Evolutionary conservation across 2,329 filamentous ascomycete genomes (phyloP).

Genomic region (Parafenestella ontariensis): DNA sequence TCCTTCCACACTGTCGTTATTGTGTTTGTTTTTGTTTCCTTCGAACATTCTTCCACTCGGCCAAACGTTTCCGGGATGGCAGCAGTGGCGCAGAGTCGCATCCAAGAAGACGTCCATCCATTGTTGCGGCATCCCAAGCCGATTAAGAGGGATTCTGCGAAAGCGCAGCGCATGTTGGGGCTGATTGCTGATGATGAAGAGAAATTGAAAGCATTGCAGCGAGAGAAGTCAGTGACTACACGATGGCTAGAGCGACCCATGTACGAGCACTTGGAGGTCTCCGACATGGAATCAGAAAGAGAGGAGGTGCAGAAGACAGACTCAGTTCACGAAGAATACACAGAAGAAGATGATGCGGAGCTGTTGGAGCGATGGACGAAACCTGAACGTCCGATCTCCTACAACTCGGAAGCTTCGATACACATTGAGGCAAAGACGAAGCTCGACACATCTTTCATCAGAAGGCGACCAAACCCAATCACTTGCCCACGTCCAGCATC

Average conservation of each 20-base stretch:
- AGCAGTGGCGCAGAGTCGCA: constrained; percentile 28
- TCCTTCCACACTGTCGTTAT: constrained; percentile 10
- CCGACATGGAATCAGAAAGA: constrained; percentile 22
- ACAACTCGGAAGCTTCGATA: constrained; percentile 22
- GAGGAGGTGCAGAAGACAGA: background rate
- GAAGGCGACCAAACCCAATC: constrained; percentile 20
- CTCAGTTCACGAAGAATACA: background rate
- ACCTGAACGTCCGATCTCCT: constrained; percentile 24
- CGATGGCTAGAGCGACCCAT: constrained; percentile 37
- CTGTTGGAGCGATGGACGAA: constrained; percentile 26
- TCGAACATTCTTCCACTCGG: constrained; percentile 7
- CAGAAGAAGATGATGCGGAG: constrained; percentile 14
- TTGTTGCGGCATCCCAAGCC: constrained; percentile 33
- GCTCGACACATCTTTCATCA: constrained; percentile 23
- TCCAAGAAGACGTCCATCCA: constrained; percentile 30
- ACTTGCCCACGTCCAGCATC: constrained; percentile 24
- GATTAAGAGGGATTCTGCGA: constrained; percentile 35
- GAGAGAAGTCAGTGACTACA: constrained; percentile 34
- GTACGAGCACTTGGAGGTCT: constrained; percentile 28
- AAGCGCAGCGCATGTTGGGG: constrained; percentile 35
- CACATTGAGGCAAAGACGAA: constrained; percentile 17
- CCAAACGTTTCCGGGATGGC: constrained; percentile 17
- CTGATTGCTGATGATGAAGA: constrained; percentile 33
- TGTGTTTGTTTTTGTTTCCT: constrained; percentile 11
- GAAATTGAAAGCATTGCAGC: constrained; percentile 19